Conservation (phyloP, 2,329 filamentous ascomycete species). For the Verticillium zaregamsianum region DNA sequence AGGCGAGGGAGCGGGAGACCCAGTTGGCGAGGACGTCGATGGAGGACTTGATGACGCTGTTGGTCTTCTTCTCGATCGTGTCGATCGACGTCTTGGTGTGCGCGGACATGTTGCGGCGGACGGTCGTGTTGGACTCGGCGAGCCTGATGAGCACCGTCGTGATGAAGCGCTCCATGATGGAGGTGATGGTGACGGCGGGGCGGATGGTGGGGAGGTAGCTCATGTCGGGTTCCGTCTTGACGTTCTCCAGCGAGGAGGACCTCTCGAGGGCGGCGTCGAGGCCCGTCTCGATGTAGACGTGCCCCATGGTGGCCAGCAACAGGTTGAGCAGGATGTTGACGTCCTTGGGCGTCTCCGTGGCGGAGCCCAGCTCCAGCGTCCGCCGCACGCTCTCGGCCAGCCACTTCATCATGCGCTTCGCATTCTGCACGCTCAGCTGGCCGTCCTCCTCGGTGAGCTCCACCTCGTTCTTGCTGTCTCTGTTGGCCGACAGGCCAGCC, state of each 20-base stretch:
- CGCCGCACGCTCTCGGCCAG: conserved; percentile 90
- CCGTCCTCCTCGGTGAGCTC: conserved; percentile 91
- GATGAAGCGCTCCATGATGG: conserved; percentile 90
- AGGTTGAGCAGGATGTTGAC: conserved; percentile 80
- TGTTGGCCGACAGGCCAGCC: conserved; percentile 75
- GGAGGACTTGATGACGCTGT: conserved; percentile 52
- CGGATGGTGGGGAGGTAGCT: conserved; percentile 75
- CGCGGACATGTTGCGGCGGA: conserved; percentile 85
- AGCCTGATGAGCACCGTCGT: conserved; percentile 86
- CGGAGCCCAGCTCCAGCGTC: conserved; percentile 83
- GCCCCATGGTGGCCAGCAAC: conserved; percentile 81
- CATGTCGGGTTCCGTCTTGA: conserved; percentile 83
- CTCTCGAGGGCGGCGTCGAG: conserved; percentile 68
- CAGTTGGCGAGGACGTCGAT: conserved; percentile 70
- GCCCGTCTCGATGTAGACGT: conserved; percentile 68
- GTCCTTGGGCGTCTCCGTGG: conserved; percentile 88
- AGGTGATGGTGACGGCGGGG: conserved; percentile 81
- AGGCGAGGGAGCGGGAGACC: conserved; percentile 65
- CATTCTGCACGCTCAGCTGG: conserved; percentile 72
- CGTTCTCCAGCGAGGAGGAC: conserved; percentile 70
- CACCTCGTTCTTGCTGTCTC: conserved; percentile 76
- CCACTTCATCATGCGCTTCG: conserved; percentile 99
- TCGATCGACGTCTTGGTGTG: conserved; percentile 69
- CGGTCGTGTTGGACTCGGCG: conserved; percentile 83
- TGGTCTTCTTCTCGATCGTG: conserved; percentile 80